These are phyloP conservation scores for Viridothelium virens DNA, from an alignment of 495 filamentous ascomycete genomes.

Conservation along the genomic window DNA sequence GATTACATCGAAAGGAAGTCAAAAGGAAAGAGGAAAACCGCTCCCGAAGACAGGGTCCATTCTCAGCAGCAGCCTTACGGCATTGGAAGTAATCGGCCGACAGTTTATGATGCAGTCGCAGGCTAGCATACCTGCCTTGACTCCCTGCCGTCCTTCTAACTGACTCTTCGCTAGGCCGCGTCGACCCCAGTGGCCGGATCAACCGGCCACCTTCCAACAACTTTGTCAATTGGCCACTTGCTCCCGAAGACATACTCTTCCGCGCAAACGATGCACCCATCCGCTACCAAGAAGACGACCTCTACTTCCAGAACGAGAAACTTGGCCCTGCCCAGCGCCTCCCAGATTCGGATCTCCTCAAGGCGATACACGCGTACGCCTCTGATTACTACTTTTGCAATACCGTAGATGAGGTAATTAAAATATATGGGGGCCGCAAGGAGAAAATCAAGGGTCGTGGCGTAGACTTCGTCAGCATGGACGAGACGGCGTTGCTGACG, in stretches of 20 bases:
- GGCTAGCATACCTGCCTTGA: slow-evolving; percentile 41
- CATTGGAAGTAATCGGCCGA: slow-evolving; percentile 37
- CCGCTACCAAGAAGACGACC: slow-evolving; percentile 60
- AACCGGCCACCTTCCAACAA: slow-evolving; percentile 25
- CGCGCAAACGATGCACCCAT: slow-evolving; percentile 51
- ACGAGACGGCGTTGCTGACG: slow-evolving; percentile 76
- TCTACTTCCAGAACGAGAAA: slow-evolving; percentile 56
- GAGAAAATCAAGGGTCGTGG: too few relatives aligned
- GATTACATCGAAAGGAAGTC: too few relatives aligned
- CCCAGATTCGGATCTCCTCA: slow-evolving; percentile 67
- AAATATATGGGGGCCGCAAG: too few relatives aligned
- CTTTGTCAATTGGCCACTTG: slow-evolving; percentile 31
- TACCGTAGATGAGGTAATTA: background rate
- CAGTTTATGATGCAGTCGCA: slow-evolving; percentile 73
- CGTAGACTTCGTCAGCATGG: slow-evolving; percentile 57
- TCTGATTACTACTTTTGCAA: slow-evolving; percentile 56
- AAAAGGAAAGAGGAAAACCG: background rate
- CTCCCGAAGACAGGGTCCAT: background rate
- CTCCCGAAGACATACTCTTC: slow-evolving; percentile 72
- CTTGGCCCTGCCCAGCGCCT: slow-evolving; percentile 47
- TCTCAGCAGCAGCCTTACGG: background rate
- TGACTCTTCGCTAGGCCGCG: background rate
- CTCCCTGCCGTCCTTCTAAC: background rate
- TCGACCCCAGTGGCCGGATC: background rate
- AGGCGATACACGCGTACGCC: slow-evolving; percentile 64